Evolutionary conservation across 2,329 filamentous ascomycete genomes (phyloP).

Genomic region (Trichophaea hybrida): DNA sequence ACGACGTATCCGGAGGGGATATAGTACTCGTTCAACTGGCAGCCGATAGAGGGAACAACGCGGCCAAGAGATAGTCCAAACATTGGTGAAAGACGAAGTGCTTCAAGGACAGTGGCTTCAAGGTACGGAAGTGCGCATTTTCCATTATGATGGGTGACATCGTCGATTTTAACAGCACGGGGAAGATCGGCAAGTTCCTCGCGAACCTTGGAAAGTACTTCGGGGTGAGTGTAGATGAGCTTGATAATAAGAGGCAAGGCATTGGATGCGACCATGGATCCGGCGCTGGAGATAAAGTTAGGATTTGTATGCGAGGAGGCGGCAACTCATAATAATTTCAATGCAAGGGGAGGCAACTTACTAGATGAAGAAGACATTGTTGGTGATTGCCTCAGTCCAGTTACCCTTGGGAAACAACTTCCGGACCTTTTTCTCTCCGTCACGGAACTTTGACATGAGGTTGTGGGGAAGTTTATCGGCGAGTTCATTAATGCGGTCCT

Average conservation of each 20-base stretch:
- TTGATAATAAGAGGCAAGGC: slow-evolving; percentile 5
- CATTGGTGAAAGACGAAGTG: slow-evolving; percentile 38
- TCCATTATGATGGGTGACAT: slow-evolving; percentile 32
- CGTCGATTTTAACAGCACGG: neutral
- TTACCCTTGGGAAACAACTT: slow-evolving; percentile 12
- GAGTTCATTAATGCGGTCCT: slow-evolving; percentile 15
- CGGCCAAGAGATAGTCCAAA: slow-evolving; percentile 39
- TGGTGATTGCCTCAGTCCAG: slow-evolving; percentile 12
- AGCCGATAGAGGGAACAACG: slow-evolving; percentile 36
- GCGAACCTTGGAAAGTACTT: slow-evolving; percentile 11
- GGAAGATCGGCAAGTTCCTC: slow-evolving; percentile 9
- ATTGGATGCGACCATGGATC: slow-evolving; percentile 14
- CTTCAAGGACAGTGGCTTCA: slow-evolving; percentile 42
- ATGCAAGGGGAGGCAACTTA: neutral
- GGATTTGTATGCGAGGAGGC: neutral
- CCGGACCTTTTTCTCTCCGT: slow-evolving; percentile 13
- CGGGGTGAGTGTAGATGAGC: slow-evolving; percentile 7
- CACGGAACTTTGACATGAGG: slow-evolving; percentile 14
- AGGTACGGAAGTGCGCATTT: slow-evolving; percentile 37
- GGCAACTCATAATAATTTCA: neutral
- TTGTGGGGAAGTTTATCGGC: slow-evolving; percentile 10
- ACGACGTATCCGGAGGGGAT: slow-evolving; percentile 35
- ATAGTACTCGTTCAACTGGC: slow-evolving; percentile 32
- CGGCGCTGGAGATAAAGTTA: slow-evolving; percentile 13
- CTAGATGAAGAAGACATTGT: slow-evolving; percentile 19